Percentiles rank a stretch among this genome's conserved stretches.
Evolutionary conservation across 305 asterid genomes (phyloP).

Genomic region (Fraxinus latifolia): DNA sequence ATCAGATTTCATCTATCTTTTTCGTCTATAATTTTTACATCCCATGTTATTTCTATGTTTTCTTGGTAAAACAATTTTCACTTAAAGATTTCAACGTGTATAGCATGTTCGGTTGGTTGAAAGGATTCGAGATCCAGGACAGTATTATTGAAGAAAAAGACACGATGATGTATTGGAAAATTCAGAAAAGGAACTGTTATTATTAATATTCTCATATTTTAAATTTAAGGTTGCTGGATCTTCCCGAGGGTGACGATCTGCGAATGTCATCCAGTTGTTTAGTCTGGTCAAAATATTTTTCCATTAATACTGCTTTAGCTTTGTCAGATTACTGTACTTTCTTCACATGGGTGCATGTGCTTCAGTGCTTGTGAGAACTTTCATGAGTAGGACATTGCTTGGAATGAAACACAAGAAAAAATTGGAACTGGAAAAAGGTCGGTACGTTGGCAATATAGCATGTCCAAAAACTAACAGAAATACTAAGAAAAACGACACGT

Average conservation of each 20-base stretch:
- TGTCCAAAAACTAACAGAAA: neutral
- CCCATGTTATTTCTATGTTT: neutral
- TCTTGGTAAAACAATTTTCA: neutral
- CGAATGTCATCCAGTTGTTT: neutral
- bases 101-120: neutral
- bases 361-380: neutral
- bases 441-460: neutral
- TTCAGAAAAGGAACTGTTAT: neutral
- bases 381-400: neutral
- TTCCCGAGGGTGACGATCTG: neutral
- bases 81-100: neutral
- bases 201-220: neutral
- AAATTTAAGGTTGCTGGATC: neutral
- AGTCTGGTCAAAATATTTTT: neutral
- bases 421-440: neutral
- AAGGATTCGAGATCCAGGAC: neutral
- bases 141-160: neutral
- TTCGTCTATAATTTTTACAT: neutral
- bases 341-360: neutral
- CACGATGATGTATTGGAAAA: neutral
- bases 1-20: slow-evolving; percentile 20
- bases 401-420: neutral
- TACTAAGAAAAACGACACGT: neutral
- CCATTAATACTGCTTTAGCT: neutral
- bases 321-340: neutral